Base-by-base conservation (phyloP, 2,329 filamentous ascomycete species). In the Acrocalymma vagum region DNA sequence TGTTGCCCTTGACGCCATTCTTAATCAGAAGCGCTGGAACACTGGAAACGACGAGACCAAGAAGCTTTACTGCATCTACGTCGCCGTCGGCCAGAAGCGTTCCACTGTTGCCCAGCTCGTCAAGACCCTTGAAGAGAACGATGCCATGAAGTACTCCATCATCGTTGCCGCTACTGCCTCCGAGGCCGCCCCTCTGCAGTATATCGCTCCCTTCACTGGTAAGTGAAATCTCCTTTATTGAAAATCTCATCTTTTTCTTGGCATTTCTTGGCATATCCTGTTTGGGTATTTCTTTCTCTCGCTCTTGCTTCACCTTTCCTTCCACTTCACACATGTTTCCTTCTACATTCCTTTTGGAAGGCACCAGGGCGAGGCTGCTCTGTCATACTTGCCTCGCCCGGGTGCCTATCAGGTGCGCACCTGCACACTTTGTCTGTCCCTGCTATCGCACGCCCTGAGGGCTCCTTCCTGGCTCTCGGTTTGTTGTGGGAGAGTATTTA, bases 11-110 rank as follows among this genome's bases (percentile, higher is more conserved):
- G 94, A 99, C 75, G 86, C 93, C 76, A 97, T 99, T 65, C 87
- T 99, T 53, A 99, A 99, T 88, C 94, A 99, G 84, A 95, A 94
- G 86, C 85, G 93, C 72, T 97, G 93, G 93, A 99, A 99, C 86
- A 81, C 77, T 73, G 69, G 77, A 72, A 81, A 72, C 76, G 92
- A 96, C 73, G 94, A 99, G 85, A 79, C 76, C 73, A 93, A 96
- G 88, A 99, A 99, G 86, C 90, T 99, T 45, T 99, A 96, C 89
- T 97, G 93, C 75, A 82, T 99, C 78, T 99, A 99, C 85, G 94
- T 97, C 69, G 94, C 94, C 71, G 86, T 99, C 66, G 94, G 94
- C 71, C 94, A 99, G 86, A 99, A 99, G 87, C 91, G 94, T 77
- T 97, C 94, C 65, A 99, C 94, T 63, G 93, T 99, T 66, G 94